phyloP scores from a whole-genome alignment of 768 basidiomycete species.

The Boletus tomentosulus region DNA sequence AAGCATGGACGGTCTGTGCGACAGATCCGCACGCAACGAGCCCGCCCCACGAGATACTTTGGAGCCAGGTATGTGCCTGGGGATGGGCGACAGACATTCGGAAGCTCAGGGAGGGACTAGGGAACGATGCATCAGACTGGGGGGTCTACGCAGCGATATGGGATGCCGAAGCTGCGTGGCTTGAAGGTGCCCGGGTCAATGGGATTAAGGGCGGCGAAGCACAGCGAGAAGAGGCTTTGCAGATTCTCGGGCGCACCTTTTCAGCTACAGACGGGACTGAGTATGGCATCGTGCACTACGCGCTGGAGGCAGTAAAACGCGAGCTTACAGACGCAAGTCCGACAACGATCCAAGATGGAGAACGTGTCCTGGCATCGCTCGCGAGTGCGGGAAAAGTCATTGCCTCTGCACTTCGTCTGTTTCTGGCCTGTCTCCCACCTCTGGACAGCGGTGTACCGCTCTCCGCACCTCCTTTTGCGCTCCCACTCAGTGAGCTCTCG shows the following conservation, averaged over 20 bases:
- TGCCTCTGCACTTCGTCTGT: conserved; percentile 52
- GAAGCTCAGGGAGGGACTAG: conserved; percentile 36
- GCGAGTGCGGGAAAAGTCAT: conserved; percentile 36
- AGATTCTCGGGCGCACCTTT: conserved; percentile 39
- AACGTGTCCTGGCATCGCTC: conserved; percentile 25
- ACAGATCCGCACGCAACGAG: conserved; percentile 88
- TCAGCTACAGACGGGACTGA: conserved; percentile 27
- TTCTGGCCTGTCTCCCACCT: conserved; percentile 57
- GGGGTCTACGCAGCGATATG: conserved; percentile 36
- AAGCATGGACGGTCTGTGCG: conserved; percentile 77
- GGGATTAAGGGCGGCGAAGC: conserved; percentile 58
- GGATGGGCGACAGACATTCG: conserved; percentile 63
- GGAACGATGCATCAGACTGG: conserved; percentile 22
- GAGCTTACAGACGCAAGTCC: conserved; percentile 16
- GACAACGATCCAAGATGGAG: conserved; percentile 1
- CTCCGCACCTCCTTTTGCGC: conserved; percentile 51
- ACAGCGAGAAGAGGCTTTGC: conserved; percentile 46
- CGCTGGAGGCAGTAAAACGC: conserved; percentile 32
- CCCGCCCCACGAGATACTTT: conserved; percentile 81
- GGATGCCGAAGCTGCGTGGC: conserved; percentile 53
- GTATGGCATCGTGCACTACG: conserved; percentile 33
- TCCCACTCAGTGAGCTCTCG: conserved; percentile 58
- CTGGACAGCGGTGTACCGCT: conserved; percentile 35
- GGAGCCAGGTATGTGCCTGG: conserved; percentile 84
- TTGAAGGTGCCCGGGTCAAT: conserved; percentile 76